These are phyloP conservation scores for Ailanthus altissimus DNA, from an alignment of 345 rosid species.

Conservation along the genomic window DNA sequence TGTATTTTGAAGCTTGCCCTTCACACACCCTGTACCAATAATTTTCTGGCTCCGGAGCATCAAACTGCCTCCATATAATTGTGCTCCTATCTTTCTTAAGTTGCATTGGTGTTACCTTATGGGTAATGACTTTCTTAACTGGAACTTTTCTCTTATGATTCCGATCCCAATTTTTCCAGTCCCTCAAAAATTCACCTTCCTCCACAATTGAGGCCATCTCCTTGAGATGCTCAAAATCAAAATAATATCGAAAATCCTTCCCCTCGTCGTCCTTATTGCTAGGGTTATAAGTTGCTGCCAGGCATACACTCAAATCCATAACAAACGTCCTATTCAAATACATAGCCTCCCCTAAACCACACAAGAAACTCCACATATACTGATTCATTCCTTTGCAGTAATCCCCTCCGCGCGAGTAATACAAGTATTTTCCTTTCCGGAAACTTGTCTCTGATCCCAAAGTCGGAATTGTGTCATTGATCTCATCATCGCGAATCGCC, in stretches of 20 bases:
- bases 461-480: constrained; percentile 63
- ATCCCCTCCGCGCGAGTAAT: constrained; percentile 88
- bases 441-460: constrained; percentile 59
- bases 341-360: constrained; percentile 95
- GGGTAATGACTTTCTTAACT: constrained; percentile 63
- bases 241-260: constrained; percentile 84
- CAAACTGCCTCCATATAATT: constrained; percentile 86
- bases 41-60: constrained; percentile 80
- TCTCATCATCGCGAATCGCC: constrained; percentile 48
- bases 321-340: constrained; percentile 89
- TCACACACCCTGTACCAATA: constrained; percentile 96
- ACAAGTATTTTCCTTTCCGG: constrained; percentile 79
- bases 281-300: constrained; percentile 61
- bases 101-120: constrained; percentile 68
- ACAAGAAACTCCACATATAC: constrained; percentile 89
- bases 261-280: constrained; percentile 78
- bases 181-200: constrained; percentile 71
- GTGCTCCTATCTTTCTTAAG: constrained; percentile 77
- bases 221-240: constrained; percentile 92
- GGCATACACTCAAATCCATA: constrained; percentile 83
- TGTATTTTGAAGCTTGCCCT: constrained; percentile 69
- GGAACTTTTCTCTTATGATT: constrained; percentile 72
- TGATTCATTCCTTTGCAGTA: constrained; percentile 98
- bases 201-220: constrained; percentile 74
- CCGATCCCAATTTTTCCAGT: constrained; percentile 88